Evolutionary conservation across 2,329 filamentous ascomycete species (phyloP), one percentile per base, ranked within the genome.

Genomic region (Exophiala mesophila): DNA sequence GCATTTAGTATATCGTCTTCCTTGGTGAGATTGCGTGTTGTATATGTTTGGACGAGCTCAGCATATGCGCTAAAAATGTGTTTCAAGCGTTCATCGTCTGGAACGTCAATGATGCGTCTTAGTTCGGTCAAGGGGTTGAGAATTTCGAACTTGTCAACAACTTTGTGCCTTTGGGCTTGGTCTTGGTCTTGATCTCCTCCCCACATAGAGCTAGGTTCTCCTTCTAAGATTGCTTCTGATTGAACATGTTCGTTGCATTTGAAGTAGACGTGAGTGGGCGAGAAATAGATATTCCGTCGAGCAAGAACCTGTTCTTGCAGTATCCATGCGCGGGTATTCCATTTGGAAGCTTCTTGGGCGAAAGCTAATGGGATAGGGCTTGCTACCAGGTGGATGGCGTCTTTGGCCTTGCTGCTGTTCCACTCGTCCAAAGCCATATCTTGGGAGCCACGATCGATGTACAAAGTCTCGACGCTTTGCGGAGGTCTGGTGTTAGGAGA

Each of bases 211-310:
- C 7, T 26, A 26, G 23, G 23, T 12, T 26, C 12, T 26, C 23
- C 23, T 12, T 26, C 23, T 12, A 26, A 26, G 12, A 26, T 12
- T 26, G 23, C 23, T 26, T 26, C 23, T 12, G 23, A 26, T 26
- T 26, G 23, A 12, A 12, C 12, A 26, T 26, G 23, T 10, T 35
- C 9, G 17, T 16, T 4, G 32, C 32, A 35, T 35, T 35, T 16
- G 3, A 35, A 35, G 32, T 35, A 35, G 9, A 35, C 32, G 19
- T 35, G 19, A 3, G 5, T 18, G n/a, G 32, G 17, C 6, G 32
- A 35, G 32, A 35, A 35, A 17, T 35, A 35, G 5, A 35, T 15
- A 19, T 35, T 35, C n/a, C 32, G 32, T 18, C 32, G 32, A 15
- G 32, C 32, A 18, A 35, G 32, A 6, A 19, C 19, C 19, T 35